Base-by-base conservation (phyloP, 2,329 filamentous ascomycete genomes). In the Blastomyces emzantsi region DNA sequence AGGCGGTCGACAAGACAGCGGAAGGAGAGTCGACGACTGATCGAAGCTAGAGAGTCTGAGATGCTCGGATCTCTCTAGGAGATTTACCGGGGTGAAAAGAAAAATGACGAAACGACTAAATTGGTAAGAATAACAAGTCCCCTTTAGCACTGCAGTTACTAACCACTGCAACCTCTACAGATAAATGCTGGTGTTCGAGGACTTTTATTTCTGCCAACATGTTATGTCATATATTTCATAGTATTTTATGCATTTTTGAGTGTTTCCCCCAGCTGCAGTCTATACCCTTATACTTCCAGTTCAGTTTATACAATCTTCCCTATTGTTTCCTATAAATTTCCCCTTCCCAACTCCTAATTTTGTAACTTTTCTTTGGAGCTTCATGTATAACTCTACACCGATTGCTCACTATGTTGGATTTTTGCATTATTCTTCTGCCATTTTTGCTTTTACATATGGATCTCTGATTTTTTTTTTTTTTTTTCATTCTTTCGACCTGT, bases 1-100 rank as follows among this genome's bases (percentile, higher is more conserved):
- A 57, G 36, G n/a, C 7, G 55, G 33, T 57, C 36, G 3, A 41
- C 55, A 57, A 41, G 55, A 22, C n/a, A 57, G n/a, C 55, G 55
- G 36, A 57, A 57, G 33, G 55, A 57, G 17, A 57, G 55, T 41
- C 55, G 36, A 22, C 33, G 30, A 4, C 4, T 57, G 55, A 22
- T 39, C 19, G 55, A 57, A n/a, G n/a, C 36, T 57, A 39, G 22
- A 19, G 54, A 57, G n/a, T 22, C 19, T 22, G 52, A 55, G 17
- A 57, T 36, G 52, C 30, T 36, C 17, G 13, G 25, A 28, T 22
- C 3, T 28, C 15, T 1, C 11, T 51, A 28, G 25, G 1, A 28
- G 22, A 9, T n/a, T 51, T 51, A 22, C 11, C 4, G 22, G 49
- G 5, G 49, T 28, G 22, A n/a, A n/a, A 49, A 25, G 8, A 25